phyloP scores from a whole-genome alignment of 805 yeast species.

The Millerago galiae region DNA sequence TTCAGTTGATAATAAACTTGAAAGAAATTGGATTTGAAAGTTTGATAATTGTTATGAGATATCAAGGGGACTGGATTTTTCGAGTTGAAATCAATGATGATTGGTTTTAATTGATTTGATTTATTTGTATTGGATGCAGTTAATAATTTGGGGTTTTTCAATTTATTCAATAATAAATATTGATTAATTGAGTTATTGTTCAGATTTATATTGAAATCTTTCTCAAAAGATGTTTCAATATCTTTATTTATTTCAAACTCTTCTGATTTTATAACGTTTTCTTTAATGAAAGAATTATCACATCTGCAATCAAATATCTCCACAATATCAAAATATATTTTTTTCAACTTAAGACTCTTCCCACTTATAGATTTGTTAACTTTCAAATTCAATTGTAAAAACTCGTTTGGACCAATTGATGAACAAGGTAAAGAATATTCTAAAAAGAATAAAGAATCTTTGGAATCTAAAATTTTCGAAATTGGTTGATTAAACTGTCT shows the following conservation, averaged over 20 bases:
- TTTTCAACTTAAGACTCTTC: constrained; percentile 32
- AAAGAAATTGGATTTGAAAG: constrained; percentile 38
- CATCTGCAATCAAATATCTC: constrained; percentile 42
- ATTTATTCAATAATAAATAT: constrained; percentile 25
- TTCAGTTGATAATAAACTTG: constrained; percentile 45
- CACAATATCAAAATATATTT: constrained; percentile 40
- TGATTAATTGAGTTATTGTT: constrained; percentile 15
- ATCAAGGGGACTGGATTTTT: constrained; percentile 26
- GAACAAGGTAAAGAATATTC: constrained; percentile 43
- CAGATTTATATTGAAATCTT: constrained; percentile 25
- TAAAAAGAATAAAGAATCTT: constrained; percentile 42
- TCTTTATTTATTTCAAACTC: constrained; percentile 7
- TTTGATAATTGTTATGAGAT: constrained; percentile 44
- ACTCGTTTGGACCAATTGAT: constrained; percentile 55
- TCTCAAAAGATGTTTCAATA: constrained; percentile 9
- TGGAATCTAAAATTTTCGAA: constrained; percentile 35
- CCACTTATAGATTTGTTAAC: constrained; percentile 28
- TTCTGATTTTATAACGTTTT: constrained; percentile 30
- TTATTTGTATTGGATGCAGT: constrained; percentile 12
- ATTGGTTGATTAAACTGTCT: constrained; percentile 50
- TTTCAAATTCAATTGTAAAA: constrained; percentile 32
- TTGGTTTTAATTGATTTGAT: constrained; percentile 25
- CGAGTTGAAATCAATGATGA: constrained; percentile 17
- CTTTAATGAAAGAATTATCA: constrained; percentile 38
- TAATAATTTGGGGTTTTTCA: constrained; percentile 26